Conservation (phyloP, 768 basidiomycete species). For the Russula sp. region DNA sequence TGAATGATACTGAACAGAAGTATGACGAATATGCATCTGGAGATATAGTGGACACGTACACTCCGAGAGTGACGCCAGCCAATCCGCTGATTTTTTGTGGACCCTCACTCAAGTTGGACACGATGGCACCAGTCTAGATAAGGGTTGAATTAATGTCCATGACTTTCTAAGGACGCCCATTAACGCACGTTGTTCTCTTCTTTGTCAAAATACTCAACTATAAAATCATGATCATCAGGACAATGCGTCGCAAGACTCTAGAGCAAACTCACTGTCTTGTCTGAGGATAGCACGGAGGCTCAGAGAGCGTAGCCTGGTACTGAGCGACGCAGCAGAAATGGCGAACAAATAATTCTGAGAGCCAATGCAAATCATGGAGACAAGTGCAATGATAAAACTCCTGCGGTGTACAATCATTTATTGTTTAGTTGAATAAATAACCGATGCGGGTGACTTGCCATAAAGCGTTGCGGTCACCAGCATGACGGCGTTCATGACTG, state of each 20-base stretch:
- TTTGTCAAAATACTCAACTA: conserved; percentile 81
- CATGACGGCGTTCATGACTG: conserved; percentile 37
- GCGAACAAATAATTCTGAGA: conserved; percentile 64
- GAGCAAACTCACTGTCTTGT: conserved; percentile 60
- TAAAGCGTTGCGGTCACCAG: conserved; percentile 62
- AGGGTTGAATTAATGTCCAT: background rate
- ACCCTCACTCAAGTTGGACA: conserved; percentile 68
- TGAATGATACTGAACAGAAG: conserved; percentile 59
- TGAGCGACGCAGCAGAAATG: conserved; percentile 57
- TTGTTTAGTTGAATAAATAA: background rate
- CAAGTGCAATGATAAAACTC: conserved; percentile 69
- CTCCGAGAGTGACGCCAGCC: conserved; percentile 78
- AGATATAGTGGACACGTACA: conserved; percentile 35
- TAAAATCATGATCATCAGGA: background rate
- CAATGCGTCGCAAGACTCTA: conserved; percentile 9
- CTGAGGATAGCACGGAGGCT: conserved; percentile 73
- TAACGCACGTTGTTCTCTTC: conserved; percentile 65
- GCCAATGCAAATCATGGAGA: conserved; percentile 51
- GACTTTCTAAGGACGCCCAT: background rate
- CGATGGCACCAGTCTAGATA: conserved; percentile 65
- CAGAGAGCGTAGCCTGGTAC: conserved; percentile 57
- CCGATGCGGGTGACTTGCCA: conserved; percentile 37
- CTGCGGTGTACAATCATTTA: conserved; percentile 31
- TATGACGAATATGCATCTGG: background rate
- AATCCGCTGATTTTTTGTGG: conserved; percentile 83